Evolutionary conservation across 2,329 filamentous ascomycete species (phyloP).

Genomic region (Ophiocordyceps sinensis): DNA sequence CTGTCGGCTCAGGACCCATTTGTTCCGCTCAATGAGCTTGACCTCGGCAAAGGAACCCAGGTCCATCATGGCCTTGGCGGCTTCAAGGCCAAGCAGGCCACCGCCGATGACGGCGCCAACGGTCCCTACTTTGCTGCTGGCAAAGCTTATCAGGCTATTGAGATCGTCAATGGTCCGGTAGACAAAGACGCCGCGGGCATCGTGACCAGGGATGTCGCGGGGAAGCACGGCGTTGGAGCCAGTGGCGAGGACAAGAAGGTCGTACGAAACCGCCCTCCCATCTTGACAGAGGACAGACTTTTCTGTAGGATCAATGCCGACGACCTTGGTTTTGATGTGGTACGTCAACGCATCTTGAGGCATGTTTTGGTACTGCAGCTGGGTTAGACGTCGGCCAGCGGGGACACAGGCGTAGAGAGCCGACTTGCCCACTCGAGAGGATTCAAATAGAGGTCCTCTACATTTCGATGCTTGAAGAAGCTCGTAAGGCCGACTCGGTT

Average conservation of each 20-base stretch:
- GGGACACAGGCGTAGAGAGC: background rate
- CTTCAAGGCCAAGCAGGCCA: slow-evolving; percentile 73
- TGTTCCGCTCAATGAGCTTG: slow-evolving; percentile 66
- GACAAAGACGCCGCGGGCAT: slow-evolving; percentile 75
- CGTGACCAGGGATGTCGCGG: slow-evolving; percentile 55
- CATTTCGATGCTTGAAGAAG: slow-evolving; percentile 74
- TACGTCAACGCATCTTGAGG: slow-evolving; percentile 56
- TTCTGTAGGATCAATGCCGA: slow-evolving; percentile 41
- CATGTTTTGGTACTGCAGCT: slow-evolving; percentile 46
- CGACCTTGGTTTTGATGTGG: slow-evolving; percentile 60
- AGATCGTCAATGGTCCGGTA: slow-evolving; percentile 79
- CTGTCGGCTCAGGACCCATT: slow-evolving; percentile 72
- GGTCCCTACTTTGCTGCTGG: slow-evolving; percentile 49
- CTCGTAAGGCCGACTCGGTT: slow-evolving; percentile 81
- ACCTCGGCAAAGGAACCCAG: slow-evolving; percentile 60
- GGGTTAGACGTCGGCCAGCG: background rate
- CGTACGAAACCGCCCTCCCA: slow-evolving; percentile 58
- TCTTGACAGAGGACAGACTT: slow-evolving; percentile 59
- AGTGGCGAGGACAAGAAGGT: slow-evolving; percentile 71
- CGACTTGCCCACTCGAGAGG: slow-evolving; percentile 59
- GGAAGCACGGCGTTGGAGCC: slow-evolving; percentile 73
- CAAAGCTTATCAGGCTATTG: slow-evolving; percentile 60
- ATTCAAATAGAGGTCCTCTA: slow-evolving; percentile 82
- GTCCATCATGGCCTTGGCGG: slow-evolving; percentile 85
- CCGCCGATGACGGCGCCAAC: slow-evolving; percentile 70